Evolutionary conservation across 2,329 filamentous ascomycete species (phyloP).

Genomic region (Clonostachys byssicola): DNA sequence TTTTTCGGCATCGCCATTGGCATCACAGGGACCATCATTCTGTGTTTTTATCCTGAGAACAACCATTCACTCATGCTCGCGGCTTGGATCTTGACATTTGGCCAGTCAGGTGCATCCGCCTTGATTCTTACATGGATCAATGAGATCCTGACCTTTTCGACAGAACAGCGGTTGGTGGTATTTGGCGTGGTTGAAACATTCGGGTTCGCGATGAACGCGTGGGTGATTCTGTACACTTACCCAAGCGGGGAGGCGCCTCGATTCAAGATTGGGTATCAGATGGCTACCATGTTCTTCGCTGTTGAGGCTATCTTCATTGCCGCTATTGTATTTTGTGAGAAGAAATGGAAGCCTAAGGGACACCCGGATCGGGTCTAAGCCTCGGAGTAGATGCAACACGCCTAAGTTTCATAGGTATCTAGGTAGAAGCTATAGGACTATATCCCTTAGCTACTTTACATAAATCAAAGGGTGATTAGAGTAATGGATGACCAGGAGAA

Average conservation of each 20-base stretch:
- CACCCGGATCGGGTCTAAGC: too few species aligned
- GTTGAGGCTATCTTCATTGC: too few species aligned
- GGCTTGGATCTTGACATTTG: conserved; percentile 26
- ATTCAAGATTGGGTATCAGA: conserved; percentile 30
- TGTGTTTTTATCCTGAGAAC: conserved; percentile 24
- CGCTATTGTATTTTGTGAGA: too few species aligned
- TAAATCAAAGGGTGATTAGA: too few species aligned
- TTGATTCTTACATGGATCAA: conserved; percentile 41
- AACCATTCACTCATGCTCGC: conserved; percentile 26
- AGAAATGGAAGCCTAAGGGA: too few species aligned
- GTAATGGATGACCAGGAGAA: too few species aligned
- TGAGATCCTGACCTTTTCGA: conserved; percentile 36
- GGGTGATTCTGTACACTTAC: conserved; percentile 32
- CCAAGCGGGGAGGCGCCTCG: conserved; percentile 27
- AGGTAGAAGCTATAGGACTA: too few species aligned
- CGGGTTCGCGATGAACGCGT: conserved; percentile 37
- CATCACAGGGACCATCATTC: conserved; percentile 24
- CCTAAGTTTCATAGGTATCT: too few species aligned
- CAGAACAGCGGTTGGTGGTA: conserved; percentile 43
- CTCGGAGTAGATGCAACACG: too few species aligned
- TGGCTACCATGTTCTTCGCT: conserved; percentile 22
- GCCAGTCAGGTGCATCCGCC: conserved; percentile 24
- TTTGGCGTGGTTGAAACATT: conserved; percentile 42
- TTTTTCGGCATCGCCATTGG: conserved; percentile 38
- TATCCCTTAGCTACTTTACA: too few species aligned